Conservation (phyloP, 148 eudicot genomes). For the Nepenthes gracilis region DNA sequence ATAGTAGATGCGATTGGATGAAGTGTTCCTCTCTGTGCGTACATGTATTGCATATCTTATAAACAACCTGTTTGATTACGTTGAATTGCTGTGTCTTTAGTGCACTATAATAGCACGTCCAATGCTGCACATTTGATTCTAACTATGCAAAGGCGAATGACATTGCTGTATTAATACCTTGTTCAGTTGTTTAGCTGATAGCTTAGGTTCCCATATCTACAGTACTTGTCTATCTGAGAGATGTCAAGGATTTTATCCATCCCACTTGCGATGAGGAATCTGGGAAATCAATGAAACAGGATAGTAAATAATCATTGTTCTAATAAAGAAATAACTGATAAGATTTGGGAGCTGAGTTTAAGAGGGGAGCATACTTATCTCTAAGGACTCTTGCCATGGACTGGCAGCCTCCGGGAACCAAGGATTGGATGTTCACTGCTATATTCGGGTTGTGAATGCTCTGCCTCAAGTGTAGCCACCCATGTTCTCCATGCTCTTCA, state of each 20-base stretch:
- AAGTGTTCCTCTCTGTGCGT: no score
- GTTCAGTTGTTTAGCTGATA: neutral
- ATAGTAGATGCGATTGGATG: no score
- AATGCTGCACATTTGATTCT: no score
- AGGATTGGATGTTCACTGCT: conserved; percentile 86
- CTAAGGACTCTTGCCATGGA: conserved; percentile 40
- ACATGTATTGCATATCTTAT: no score
- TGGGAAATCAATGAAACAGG: conserved; percentile 12
- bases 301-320: neutral
- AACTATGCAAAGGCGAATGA: no score
- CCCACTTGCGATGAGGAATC: conserved; percentile 56
- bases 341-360: neutral
- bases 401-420: conserved; percentile 56
- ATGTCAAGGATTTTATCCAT: conserved; percentile 38
- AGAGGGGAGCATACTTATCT: conserved; percentile 38
- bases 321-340: neutral
- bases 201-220: conserved; percentile 11
- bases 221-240: conserved; percentile 37
- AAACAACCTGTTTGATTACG: no score
- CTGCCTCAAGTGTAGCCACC: conserved; percentile 83
- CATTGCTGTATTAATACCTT: no score
- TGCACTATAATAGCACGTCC: no score
- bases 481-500: conserved; percentile 45
- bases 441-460: conserved; percentile 92
- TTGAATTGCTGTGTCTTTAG: no score